Evolutionary conservation across 768 basidiomycete species (phyloP).

Genomic region (Rhizopogon vesiculosus): DNA sequence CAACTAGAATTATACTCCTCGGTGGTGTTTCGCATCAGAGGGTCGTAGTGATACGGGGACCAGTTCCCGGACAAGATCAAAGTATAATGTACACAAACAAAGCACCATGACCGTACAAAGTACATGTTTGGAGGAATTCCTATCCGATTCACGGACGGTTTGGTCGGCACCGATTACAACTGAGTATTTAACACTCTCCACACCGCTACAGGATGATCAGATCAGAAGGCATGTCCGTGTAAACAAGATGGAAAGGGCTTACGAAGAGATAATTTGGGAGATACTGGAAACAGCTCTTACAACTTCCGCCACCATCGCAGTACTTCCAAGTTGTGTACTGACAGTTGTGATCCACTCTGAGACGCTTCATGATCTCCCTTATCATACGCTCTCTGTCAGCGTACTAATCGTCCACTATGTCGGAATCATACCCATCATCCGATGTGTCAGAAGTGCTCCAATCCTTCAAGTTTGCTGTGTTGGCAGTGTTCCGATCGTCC

Average conservation of each 20-base stretch:
- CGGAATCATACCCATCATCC: no score
- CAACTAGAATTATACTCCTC: no score
- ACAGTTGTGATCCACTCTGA: slow-evolving; percentile 56
- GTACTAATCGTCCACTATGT: no score
- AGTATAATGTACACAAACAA: no score
- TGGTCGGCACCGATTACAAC: slow-evolving; percentile 31
- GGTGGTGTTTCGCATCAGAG: no score
- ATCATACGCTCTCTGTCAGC: slow-evolving; percentile 19
- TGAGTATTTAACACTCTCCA: slow-evolving; percentile 26
- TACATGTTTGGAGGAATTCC: no score
- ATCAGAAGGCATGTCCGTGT: background rate
- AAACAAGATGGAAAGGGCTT: slow-evolving; percentile 15
- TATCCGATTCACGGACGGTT: slow-evolving; percentile 26
- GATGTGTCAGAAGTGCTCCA: no score
- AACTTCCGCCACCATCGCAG: slow-evolving; percentile 36
- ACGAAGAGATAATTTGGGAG: slow-evolving; percentile 48
- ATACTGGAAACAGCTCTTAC: slow-evolving; percentile 39
- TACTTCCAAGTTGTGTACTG: slow-evolving; percentile 38
- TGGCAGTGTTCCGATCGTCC: background rate
- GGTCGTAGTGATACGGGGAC: no score
- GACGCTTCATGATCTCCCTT: slow-evolving; percentile 26
- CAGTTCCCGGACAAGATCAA: no score
- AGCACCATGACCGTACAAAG: no score
- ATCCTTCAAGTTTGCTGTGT: no score
- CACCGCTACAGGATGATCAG: slow-evolving; percentile 23